Conservation (phyloP, 1,284 basidiomycete genomes). For the Coniophora puteana region DNA sequence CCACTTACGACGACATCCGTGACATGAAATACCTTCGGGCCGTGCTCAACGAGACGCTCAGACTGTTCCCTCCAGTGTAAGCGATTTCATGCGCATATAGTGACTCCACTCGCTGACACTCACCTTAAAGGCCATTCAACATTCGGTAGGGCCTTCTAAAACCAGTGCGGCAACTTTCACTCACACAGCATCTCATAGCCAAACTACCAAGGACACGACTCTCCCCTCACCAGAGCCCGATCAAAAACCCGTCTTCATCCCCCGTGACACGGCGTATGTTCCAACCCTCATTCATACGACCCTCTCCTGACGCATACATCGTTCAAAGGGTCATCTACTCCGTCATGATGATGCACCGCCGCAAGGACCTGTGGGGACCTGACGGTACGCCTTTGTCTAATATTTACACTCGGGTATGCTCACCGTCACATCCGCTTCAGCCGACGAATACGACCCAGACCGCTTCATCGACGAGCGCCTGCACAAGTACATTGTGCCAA, state of each 20-base stretch:
- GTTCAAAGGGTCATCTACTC: constrained; percentile 33
- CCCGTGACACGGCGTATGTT: constrained; percentile 44
- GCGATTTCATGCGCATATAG: constrained; percentile 12
- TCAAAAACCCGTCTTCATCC: constrained; percentile 48
- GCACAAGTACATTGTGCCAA: constrained; percentile 9
- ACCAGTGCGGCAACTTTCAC: no score
- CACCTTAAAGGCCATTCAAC: constrained; percentile 42
- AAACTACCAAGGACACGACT: constrained; percentile 37
- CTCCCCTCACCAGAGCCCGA: constrained; percentile 40
- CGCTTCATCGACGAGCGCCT: constrained; percentile 15
- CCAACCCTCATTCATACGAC: not conserved
- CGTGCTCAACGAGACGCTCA: constrained; percentile 58
- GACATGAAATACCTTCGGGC: constrained; percentile 58
- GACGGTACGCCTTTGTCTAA: constrained; percentile 22
- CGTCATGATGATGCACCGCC: constrained; percentile 31
- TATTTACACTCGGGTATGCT: not conserved
- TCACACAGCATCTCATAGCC: no score
- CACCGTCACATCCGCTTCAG: constrained; percentile 11
- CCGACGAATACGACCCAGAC: constrained; percentile 35
- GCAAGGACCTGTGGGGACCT: constrained; percentile 35
- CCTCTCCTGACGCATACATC: constrained; percentile 1
- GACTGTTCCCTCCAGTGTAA: constrained; percentile 59
- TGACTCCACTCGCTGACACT: not conserved
- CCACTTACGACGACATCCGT: constrained; percentile 50
- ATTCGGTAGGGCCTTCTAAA: constrained; percentile 40